Evolutionary conservation across 768 basidiomycete species (phyloP), one percentile per base, ranked within the genome.

Genomic region (Amanita phalloides): DNA sequence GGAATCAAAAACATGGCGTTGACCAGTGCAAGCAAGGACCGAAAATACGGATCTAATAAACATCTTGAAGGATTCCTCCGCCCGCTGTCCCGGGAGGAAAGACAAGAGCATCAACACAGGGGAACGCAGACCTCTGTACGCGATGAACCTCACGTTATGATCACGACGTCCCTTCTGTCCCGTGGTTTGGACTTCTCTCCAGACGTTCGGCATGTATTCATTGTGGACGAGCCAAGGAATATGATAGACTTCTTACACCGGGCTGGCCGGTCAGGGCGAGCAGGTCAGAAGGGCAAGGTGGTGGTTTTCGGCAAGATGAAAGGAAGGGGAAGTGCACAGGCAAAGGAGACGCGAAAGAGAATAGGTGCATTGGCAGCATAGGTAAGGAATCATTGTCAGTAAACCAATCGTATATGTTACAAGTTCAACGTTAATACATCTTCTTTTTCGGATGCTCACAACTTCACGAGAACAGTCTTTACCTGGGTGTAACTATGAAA

Each of bases 231-330:
- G 60, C 92, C 93, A 17, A 71, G 86, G 57, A 94, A 91, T 62
- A 87, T 86, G 74, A 76, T 94, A 36, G 93, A 96, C 64, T 94
- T 95, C 63, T 64, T 96, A 54, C 93, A 96, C 67, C 82, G 93
- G 3, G 93, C 93, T 0, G 93, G 93, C 13, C 70, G 93, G 44
- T 76, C 86, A 0, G 91, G 83, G 2, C 70, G 91, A 28, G 90
- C 89, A 3, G 88, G 88, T 0, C 64, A 74, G 61, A 62, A 65
- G 25, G 88, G 86, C 1, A 81, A 75, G 56, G 89, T 90, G 0
- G 80, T 90, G 3, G 69, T 90, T 5, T 90, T 90, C 60, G 84
- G 84, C 30, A 87, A 84, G 63, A 66, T 69, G 58, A 76, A 73
- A 51, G 86, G 85, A 1, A 69, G 86, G 20, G 84, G 85, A 2